These are phyloP conservation scores for Taphrina sp. DNA, from an alignment of 1,139 yeast genomes.

Conservation along the genomic window DNA sequence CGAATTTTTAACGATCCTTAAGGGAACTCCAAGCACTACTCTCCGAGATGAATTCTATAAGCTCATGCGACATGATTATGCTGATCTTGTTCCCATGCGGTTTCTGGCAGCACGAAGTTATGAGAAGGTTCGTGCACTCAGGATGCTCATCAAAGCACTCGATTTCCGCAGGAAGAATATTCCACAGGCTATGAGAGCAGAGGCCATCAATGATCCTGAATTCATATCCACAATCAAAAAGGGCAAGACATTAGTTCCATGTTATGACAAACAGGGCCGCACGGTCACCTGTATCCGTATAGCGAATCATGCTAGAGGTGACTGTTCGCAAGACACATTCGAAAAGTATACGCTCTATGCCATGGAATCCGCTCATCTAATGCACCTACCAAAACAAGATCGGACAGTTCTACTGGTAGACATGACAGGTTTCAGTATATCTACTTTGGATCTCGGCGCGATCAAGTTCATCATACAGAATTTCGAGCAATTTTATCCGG, in stretches of 20 bases:
- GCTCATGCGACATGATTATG: constrained; percentile 25
- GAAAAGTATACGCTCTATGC: constrained; percentile 22
- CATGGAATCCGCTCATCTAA: constrained; percentile 27
- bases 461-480: constrained; percentile 31
- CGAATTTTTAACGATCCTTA: constrained; percentile 3
- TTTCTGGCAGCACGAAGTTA: constrained; percentile 23
- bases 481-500: constrained; percentile 30
- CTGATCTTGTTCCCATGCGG: constrained; percentile 28
- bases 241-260: constrained; percentile 29
- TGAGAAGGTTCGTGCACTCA: constrained; percentile 16
- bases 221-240: constrained; percentile 18
- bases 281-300: constrained; percentile 23
- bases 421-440: constrained; percentile 26
- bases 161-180: constrained; percentile 11
- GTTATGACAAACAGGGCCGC: constrained; percentile 27
- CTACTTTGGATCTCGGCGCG: constrained; percentile 18
- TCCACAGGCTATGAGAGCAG: constrained; percentile 21
- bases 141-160: constrained; percentile 23
- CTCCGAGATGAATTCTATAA: constrained; percentile 22
- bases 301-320: constrained; percentile 22
- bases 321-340: constrained; percentile 25
- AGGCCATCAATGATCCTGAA: constrained; percentile 19
- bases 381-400: constrained; percentile 25
- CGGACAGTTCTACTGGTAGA: constrained; percentile 28
- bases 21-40: constrained; percentile 2